A percentile compares a stretch with the other conserved stretches of the same genome.
These are phyloP conservation scores for Xylaria multiplex DNA, from an alignment of 2,329 filamentous ascomycete species.

Conservation along the genomic window DNA sequence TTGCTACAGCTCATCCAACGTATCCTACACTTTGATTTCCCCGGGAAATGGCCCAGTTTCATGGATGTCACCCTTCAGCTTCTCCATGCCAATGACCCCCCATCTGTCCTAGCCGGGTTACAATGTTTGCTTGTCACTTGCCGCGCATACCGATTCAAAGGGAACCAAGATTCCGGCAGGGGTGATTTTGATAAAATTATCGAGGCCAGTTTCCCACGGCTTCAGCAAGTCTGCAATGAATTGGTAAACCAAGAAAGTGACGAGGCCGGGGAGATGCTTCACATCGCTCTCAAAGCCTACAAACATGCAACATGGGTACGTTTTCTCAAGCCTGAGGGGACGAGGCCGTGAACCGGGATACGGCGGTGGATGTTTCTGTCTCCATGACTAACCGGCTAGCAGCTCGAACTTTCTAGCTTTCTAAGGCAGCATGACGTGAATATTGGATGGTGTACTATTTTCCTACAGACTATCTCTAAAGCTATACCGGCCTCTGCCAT, in stretches of 20 bases:
- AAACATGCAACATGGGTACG: slow-evolving; percentile 97
- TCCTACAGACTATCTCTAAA: slow-evolving; percentile 90
- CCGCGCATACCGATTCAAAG: slow-evolving; percentile 94
- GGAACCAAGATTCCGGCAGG: slow-evolving; percentile 77
- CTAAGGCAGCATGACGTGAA: slow-evolving; percentile 84
- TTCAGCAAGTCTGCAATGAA: slow-evolving; percentile 87
- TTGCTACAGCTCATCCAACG: slow-evolving; percentile 94
- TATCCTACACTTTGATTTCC: slow-evolving; percentile 95
- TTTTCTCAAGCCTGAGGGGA: slow-evolving; percentile 34
- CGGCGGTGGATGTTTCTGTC: neutral
- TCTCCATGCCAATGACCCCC: slow-evolving; percentile 84
- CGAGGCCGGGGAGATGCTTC: slow-evolving; percentile 96
- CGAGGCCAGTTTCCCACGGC: slow-evolving; percentile 86
- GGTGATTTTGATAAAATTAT: slow-evolving; percentile 95
- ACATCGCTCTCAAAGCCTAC: slow-evolving; percentile 93
- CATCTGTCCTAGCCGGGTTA: slow-evolving; percentile 89
- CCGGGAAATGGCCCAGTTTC: slow-evolving; percentile 91
- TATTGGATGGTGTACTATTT: slow-evolving; percentile 95
- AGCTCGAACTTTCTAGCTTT: slow-evolving; percentile 86
- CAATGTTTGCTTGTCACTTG: slow-evolving; percentile 96
- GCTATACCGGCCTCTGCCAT: slow-evolving; percentile 81
- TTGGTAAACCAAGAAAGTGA: slow-evolving; percentile 90
- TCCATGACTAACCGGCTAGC: slow-evolving; percentile 42
- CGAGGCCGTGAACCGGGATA: neutral
- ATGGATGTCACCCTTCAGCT: slow-evolving; percentile 92